Base-by-base conservation (phyloP, 345 rosid species). In the Lepidium aucheri region DNA sequence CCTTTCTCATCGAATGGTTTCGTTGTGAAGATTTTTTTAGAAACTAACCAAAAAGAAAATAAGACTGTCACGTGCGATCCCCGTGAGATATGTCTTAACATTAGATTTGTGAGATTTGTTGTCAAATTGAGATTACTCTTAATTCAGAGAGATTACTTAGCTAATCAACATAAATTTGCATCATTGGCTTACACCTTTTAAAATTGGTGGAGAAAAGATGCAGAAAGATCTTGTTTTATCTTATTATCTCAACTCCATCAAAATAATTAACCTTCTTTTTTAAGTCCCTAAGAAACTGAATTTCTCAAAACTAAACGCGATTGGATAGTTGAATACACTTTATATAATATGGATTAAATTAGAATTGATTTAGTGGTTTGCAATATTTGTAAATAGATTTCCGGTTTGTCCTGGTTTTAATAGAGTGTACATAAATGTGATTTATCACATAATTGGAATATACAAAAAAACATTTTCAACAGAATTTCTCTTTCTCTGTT, bases 171-270 rank as follows among this genome's bases (percentile, higher is more conserved):
- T 16, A 45, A 39, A 32, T 47, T 6, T 49, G 70, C 65, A 57
- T 65, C 43, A 65, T 14, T 72, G 76, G 59, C 33, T 56, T 64
- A 56, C 60, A 65, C 76, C 57, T 49, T 47, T 20, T 4, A 40
- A 49, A 33, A 49, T 49, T 43, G 20, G 70, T 72, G 70, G 70
- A 72, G 16, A 49, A 49, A 56, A 72, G 70, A 72, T 72, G 45
- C 53, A 39, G 32, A 64, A 64, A 72, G 60, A 72, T 72, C 22
- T 72, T 6, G 45, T 70, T 70, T 54, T 46, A 63, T 70, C 69
- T 50, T 55, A 39, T 35, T 34, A 65, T 59, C 72, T 42, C 59
- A 33, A 47, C 24, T 22, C 16, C 24, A 72, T 58, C 57, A 22
- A 34, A 72, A 51, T 51, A 73, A 42, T 58, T 51, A 42, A 51